Conservation (phyloP, 352 stramenopile species). For the Pythium scleroteichum region DNA sequence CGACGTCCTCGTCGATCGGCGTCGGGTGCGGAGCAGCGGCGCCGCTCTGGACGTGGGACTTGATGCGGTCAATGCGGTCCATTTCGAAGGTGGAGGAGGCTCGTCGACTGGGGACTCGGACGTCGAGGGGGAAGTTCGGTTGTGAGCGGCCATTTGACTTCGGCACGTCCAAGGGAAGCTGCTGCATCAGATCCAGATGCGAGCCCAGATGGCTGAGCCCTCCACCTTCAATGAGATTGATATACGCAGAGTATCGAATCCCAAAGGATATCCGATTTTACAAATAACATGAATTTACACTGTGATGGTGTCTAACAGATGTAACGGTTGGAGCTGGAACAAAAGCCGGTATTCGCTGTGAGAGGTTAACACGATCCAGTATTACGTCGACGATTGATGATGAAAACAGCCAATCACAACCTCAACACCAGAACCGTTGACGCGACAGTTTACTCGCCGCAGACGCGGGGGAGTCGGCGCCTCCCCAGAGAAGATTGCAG, state of each 20-base stretch:
- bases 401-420: slow-evolving; percentile 7
- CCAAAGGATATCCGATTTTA: slow-evolving; percentile 1
- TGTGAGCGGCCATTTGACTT: neutral
- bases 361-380: slow-evolving; percentile 2
- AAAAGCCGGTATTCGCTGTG: neutral
- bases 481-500: neutral
- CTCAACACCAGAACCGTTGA: slow-evolving; percentile 17
- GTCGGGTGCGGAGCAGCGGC: slow-evolving; percentile 15
- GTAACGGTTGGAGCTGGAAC: neutral
- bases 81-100: slow-evolving; percentile 26
- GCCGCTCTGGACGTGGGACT: slow-evolving; percentile 55
- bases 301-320: neutral
- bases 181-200: slow-evolving; percentile 4
- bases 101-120: slow-evolving; percentile 1
- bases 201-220: slow-evolving; percentile 1
- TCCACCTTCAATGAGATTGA: slow-evolving; percentile 15
- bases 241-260: neutral
- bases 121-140: slow-evolving; percentile 9
- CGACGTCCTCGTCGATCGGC: slow-evolving; percentile 69
- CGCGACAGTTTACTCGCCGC: slow-evolving; percentile 9
- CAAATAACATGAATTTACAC: neutral
- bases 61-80: slow-evolving; percentile 78
- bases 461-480: too few species aligned
- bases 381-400: slow-evolving; percentile 19
- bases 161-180: neutral